Evolutionary conservation across 345 rosid genomes (phyloP), one percentile per base, ranked within the genome.

Genomic region (Mallotus nudiflorus): DNA sequence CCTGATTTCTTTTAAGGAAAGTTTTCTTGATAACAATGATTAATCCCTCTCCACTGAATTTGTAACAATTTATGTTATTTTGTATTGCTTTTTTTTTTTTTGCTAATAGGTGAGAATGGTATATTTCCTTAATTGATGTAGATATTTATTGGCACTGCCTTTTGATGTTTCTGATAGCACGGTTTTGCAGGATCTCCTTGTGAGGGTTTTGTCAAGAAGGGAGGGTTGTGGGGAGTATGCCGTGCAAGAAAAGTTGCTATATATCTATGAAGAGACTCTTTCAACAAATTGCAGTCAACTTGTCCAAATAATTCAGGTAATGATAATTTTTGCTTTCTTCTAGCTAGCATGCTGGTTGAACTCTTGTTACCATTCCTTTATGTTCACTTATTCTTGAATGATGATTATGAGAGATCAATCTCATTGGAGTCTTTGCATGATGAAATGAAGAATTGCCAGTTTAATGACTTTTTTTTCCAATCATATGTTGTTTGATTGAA

Each of bases 251-350:
- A 85, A 86, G 57, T 71, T 94, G 85, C 80, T 91, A 5, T 52
- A 27, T 73, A 74, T 94, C 68, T 91, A 91, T 76, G 80, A 65
- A 59, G 92, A 85, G 83, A 89, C 97, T 53, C 88, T 94, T 64
- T 83, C 96, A 69, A 84, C 96, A 49, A 86, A 77, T 79, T 83
- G 91, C 70, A 68, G 78, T 33, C 76, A 78, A 70, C 88, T 94
- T 68, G 86, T 85, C 49, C 87, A 81, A 80, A 80, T 87, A 82
- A 83, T 94, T 71, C 91, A 91, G 95, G 98, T 91, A 70, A 25
- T 57, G 39, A 67, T 49, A 29, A 62, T 54, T 77, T 62, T 66
- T 40, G 45, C 56, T 64, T 77, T 73, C 55, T 73, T 57, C 49
- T 63, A 20, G 37, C 37, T 53, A n/a, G 16, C 48, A 48, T 49